Percentiles rank a stretch among this genome's conserved stretches.
These are phyloP conservation scores for Trichoderma atroviride DNA, from an alignment of 2,329 filamentous ascomycete species.

Conservation along the genomic window DNA sequence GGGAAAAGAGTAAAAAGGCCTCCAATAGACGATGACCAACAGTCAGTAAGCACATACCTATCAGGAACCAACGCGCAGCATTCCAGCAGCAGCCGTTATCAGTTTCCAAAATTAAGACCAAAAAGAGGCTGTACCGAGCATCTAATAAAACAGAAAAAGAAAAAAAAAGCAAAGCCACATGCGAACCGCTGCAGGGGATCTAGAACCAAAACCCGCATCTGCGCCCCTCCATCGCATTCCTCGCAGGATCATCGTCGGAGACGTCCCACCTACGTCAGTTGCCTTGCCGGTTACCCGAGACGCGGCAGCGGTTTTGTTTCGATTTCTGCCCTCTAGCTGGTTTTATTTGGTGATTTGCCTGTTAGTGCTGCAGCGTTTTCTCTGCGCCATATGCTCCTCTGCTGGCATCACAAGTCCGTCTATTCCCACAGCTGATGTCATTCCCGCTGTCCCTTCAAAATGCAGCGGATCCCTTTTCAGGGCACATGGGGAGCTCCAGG, in stretches of 20 bases:
- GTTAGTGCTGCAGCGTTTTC: no score
- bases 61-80: not conserved
- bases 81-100: not conserved
- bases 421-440: not conserved
- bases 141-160: not conserved
- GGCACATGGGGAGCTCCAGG: not conserved
- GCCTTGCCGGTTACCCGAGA: slow-evolving; percentile 24
- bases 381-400: not conserved
- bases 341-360: not conserved
- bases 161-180: slow-evolving; percentile 13
- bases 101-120: not conserved
- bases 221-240: not conserved
- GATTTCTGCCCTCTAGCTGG: not conserved
- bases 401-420: no score
- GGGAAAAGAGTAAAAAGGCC: not conserved
- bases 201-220: slow-evolving; percentile 18
- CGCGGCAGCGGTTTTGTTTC: not conserved
- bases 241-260: slow-evolving; percentile 3
- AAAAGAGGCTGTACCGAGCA: not conserved
- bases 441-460: not conserved
- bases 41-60: not conserved
- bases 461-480: not conserved
- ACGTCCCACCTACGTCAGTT: slow-evolving; percentile 22
- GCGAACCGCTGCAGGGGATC: slow-evolving; percentile 23
- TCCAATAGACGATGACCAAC: not conserved